A percentile compares a stretch with the other conserved stretches of the same genome.
Evolutionary conservation across 2,329 filamentous ascomycete genomes (phyloP).

Genomic region (Coniosporium tulheliwenetii): DNA sequence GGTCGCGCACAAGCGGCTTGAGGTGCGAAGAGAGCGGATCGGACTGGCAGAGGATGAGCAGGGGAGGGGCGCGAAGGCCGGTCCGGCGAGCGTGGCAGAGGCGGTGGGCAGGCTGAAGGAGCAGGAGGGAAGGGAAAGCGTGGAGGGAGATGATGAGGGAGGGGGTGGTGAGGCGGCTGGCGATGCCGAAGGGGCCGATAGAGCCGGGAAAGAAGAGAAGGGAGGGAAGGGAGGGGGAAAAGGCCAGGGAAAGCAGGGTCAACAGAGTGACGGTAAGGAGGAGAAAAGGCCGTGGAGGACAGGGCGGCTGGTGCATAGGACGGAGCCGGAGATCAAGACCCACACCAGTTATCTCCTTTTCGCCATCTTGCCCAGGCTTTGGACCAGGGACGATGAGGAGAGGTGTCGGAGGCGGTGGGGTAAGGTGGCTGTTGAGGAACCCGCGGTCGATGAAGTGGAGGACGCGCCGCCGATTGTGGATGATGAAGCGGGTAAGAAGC

Average conservation of each 20-base stretch:
- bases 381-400: constrained; percentile 69
- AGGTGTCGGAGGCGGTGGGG: constrained; percentile 34
- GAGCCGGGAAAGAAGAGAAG: constrained; percentile 8
- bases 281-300: constrained; percentile 51
- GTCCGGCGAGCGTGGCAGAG: constrained; percentile 62
- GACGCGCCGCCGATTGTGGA: too few species aligned
- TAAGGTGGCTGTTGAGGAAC: too few species aligned
- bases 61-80: constrained; percentile 49
- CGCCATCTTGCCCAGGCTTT: constrained; percentile 72
- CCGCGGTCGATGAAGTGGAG: too few species aligned
- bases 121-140: constrained; percentile 53
- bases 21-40: constrained; percentile 67
- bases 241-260: constrained; percentile 12
- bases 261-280: constrained; percentile 17
- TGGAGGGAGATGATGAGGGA: constrained; percentile 35
- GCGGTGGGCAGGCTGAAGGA: constrained; percentile 57
- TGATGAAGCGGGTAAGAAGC: too few species aligned
- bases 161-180: constrained; percentile 4
- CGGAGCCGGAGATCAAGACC: constrained; percentile 80
- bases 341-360: constrained; percentile 97
- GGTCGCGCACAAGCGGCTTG: constrained; percentile 61
- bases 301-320: constrained; percentile 62
- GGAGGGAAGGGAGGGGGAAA: constrained; percentile 9
- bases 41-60: constrained; percentile 52
- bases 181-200: constrained; percentile 9